phyloP scores from a whole-genome alignment of 139 green algal species.

The Marvania coccoides region DNA sequence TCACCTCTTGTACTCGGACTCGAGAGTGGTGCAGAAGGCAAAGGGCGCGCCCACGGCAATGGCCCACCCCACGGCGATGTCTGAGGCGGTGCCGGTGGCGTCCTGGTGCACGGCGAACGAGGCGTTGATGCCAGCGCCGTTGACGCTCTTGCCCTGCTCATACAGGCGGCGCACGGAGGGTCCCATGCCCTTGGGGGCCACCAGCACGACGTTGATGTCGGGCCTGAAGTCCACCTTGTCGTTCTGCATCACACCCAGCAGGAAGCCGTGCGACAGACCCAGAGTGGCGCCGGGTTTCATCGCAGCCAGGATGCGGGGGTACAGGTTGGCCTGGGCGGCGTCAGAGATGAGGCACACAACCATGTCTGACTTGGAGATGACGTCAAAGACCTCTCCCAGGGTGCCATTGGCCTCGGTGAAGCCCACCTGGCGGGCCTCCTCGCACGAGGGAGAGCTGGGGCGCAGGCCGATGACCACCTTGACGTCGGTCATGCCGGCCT shows the following conservation, averaged over 20 bases:
- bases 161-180: slow-evolving; percentile 95
- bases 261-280: slow-evolving; percentile 97
- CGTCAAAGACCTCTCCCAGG: slow-evolving; percentile 92
- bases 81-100: slow-evolving; percentile 84
- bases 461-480: slow-evolving; percentile 91
- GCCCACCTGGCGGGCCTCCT: slow-evolving; percentile 77
- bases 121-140: slow-evolving; percentile 98
- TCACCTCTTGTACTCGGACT: slow-evolving; percentile 93
- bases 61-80: slow-evolving; percentile 96
- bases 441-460: slow-evolving; percentile 59
- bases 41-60: slow-evolving; percentile 94
- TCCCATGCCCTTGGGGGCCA: slow-evolving; percentile 99
- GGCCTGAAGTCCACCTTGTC: slow-evolving; percentile 88
- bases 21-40: slow-evolving; percentile 95
- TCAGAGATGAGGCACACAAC: slow-evolving; percentile 98
- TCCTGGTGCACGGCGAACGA: slow-evolving; percentile 99
- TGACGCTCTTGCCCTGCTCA: slow-evolving; percentile 96
- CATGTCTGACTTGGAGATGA: slow-evolving; percentile 82
- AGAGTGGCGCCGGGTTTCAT: slow-evolving; percentile 98
- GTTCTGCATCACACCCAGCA: slow-evolving; percentile 92
- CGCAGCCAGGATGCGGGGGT: slow-evolving; percentile 86
- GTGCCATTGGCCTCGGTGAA: slow-evolving; percentile 90
- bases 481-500: slow-evolving; percentile 81
- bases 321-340: slow-evolving; percentile 93
- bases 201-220: slow-evolving; percentile 98